Conservation (phyloP, 2,329 filamentous ascomycete species). For the Penicillium psychrosexuale region DNA sequence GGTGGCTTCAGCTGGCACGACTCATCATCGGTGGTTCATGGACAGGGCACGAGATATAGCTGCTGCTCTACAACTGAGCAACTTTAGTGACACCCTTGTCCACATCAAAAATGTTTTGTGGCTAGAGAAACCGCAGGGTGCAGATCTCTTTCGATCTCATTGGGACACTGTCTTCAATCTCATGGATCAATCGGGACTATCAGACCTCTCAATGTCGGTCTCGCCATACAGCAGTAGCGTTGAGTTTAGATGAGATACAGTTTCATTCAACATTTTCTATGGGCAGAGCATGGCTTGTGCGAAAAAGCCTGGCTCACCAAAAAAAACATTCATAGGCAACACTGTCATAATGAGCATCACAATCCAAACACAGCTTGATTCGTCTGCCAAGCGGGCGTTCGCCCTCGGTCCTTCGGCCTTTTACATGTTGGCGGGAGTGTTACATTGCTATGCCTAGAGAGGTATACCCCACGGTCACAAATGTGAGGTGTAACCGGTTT, state of each 20-base stretch:
- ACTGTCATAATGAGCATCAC: background rate
- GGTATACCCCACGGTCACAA: background rate
- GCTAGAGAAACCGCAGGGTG: constrained; percentile 17
- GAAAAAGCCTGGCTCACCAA: background rate
- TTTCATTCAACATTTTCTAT: background rate
- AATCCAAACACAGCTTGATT: background rate
- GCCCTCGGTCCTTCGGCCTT: too few species aligned
- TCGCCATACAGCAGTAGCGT: background rate
- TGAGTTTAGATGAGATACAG: background rate
- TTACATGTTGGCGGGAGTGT: background rate
- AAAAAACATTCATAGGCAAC: background rate
- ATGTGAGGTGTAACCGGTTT: background rate
- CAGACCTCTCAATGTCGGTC: background rate
- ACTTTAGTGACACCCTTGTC: constrained; percentile 9
- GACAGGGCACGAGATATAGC: constrained; percentile 9
- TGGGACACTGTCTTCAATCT: constrained; percentile 17
- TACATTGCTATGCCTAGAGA: too few species aligned
- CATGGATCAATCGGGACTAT: background rate
- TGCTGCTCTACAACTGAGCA: constrained; percentile 10
- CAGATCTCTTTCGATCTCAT: constrained; percentile 17
- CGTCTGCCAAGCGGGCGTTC: background rate
- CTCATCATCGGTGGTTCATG: constrained; percentile 19
- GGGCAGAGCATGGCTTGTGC: background rate
- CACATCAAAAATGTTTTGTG: constrained; percentile 21
- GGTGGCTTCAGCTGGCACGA: constrained; percentile 25